Evolutionary conservation across 164 flowering plant genomes (phyloP).

Genomic region (Stephania yunnanensis): DNA sequence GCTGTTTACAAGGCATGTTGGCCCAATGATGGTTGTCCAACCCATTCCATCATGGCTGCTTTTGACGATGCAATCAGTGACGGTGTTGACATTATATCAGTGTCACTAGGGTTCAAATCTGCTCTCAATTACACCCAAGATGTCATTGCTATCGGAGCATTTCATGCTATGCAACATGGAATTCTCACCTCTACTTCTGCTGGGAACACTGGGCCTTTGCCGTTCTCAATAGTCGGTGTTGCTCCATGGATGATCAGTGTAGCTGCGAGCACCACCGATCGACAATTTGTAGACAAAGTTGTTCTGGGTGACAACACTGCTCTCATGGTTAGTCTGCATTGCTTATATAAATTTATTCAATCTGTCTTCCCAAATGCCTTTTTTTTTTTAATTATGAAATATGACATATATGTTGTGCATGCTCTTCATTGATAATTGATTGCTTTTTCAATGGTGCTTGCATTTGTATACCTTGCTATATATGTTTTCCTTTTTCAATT

Average conservation of each 20-base stretch:
- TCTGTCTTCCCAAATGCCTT: background rate
- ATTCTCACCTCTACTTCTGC: slow-evolving; percentile 24
- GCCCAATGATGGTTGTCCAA: slow-evolving; percentile 21
- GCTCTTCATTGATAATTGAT: background rate
- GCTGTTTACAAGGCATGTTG: slow-evolving; percentile 47
- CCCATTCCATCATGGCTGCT: slow-evolving; percentile 29
- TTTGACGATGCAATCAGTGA: background rate
- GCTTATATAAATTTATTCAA: background rate
- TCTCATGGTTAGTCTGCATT: slow-evolving; percentile 14
- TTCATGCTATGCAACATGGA: slow-evolving; percentile 13
- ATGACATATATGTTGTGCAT: background rate
- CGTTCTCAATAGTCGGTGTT: slow-evolving; percentile 22
- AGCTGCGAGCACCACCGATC: slow-evolving; percentile 32
- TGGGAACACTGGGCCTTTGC: slow-evolving; percentile 17
- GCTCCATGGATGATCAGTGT: slow-evolving; percentile 11
- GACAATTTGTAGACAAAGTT: slow-evolving; percentile 19
- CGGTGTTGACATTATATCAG: slow-evolving; percentile 6
- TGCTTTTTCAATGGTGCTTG: background rate
- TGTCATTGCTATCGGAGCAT: slow-evolving; percentile 17
- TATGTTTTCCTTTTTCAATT: no score
- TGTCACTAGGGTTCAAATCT: slow-evolving; percentile 11
- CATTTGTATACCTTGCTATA: no score
- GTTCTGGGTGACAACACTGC: slow-evolving; percentile 19
- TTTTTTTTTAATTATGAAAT: background rate
- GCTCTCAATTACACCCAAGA: background rate